Percentiles rank a stretch among this genome's conserved stretches.
Conservation (phyloP, 352 stramenopile species). For the Phytophthora fragariae region DNA sequence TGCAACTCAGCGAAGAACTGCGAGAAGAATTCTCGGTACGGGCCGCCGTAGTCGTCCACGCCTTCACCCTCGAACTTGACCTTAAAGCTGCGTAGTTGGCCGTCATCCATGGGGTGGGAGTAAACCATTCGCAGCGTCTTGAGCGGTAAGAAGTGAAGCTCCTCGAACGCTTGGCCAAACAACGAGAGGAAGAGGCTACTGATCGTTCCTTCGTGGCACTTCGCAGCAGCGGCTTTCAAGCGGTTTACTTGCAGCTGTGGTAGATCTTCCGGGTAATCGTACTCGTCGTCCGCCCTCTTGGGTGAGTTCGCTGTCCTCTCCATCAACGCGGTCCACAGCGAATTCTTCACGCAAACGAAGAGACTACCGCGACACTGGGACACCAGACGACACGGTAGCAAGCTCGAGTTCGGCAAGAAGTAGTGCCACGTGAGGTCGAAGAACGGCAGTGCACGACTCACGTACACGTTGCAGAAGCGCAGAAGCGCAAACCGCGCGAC, state of each 20-base stretch:
- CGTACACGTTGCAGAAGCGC: conserved; percentile 79
- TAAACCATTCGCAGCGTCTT: conserved; percentile 88
- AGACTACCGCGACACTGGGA: conserved; percentile 71
- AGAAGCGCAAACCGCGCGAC: conserved; percentile 70
- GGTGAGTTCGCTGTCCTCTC: conserved; percentile 78
- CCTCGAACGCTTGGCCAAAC: conserved; percentile 88
- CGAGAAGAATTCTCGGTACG: conserved; percentile 94
- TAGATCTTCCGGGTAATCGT: conserved; percentile 92
- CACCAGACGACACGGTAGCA: conserved; percentile 54
- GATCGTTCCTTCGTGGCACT: conserved; percentile 68
- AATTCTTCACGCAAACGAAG: conserved; percentile 85
- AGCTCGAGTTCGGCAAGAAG: conserved; percentile 44
- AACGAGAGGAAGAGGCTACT: conserved; percentile 80
- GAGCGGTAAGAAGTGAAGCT: conserved; percentile 85
- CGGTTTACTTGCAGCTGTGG: conserved; percentile 87
- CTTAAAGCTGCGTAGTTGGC: conserved; percentile 92
- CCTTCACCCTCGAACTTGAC: conserved; percentile 96
- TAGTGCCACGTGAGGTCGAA: conserved; percentile 87
- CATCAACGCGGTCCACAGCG: conserved; percentile 75
- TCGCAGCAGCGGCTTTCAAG: conserved; percentile 81
- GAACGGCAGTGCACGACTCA: conserved; percentile 70
- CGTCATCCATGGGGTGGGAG: conserved; percentile 93
- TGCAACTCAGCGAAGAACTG: conserved; percentile 83
- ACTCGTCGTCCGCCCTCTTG: conserved; percentile 90
- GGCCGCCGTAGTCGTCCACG: conserved; percentile 94